Conservation (phyloP, 306 rosid species). For the Vigna unguiculata region DNA sequence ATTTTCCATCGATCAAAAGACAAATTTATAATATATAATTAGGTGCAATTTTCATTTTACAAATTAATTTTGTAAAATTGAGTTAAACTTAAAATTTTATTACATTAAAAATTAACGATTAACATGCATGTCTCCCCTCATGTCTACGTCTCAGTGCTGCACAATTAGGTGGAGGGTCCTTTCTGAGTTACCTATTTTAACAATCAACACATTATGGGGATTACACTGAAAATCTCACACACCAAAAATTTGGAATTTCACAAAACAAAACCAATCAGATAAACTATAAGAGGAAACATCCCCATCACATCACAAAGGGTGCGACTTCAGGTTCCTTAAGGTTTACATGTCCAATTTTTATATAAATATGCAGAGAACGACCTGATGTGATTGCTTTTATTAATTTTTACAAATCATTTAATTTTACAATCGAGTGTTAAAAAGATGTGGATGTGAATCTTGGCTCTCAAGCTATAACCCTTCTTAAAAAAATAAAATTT, state of each 20-base stretch:
- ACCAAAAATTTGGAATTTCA: not conserved
- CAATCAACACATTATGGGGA: conserved; percentile 6
- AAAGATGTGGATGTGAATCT: not conserved
- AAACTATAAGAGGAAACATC: conserved; percentile 3
- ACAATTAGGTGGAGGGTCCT: conserved; percentile 39
- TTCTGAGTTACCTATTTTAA: conserved; percentile 33
- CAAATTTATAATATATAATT: too few species aligned
- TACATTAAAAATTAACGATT: too few species aligned
- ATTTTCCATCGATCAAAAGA: too few species aligned
- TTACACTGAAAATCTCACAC: conserved; percentile 16
- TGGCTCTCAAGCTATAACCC: not conserved
- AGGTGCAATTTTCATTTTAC: too few species aligned
- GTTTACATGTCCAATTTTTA: not conserved
- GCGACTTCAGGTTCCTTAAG: conserved; percentile 19
- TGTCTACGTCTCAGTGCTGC: conserved; percentile 22
- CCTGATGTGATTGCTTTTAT: not conserved
- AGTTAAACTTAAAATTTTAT: too few species aligned
- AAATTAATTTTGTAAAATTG: too few species aligned
- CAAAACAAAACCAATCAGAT: not conserved
- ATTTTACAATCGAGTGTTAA: not conserved
- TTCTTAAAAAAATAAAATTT: not conserved
- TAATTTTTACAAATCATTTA: not conserved
- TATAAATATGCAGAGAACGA: not conserved
- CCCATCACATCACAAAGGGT: conserved; percentile 8
- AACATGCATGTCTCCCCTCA: conserved; percentile 37